These are phyloP conservation scores for Sporothrix pallida DNA, from an alignment of 2,329 filamentous ascomycete species.

Conservation along the genomic window DNA sequence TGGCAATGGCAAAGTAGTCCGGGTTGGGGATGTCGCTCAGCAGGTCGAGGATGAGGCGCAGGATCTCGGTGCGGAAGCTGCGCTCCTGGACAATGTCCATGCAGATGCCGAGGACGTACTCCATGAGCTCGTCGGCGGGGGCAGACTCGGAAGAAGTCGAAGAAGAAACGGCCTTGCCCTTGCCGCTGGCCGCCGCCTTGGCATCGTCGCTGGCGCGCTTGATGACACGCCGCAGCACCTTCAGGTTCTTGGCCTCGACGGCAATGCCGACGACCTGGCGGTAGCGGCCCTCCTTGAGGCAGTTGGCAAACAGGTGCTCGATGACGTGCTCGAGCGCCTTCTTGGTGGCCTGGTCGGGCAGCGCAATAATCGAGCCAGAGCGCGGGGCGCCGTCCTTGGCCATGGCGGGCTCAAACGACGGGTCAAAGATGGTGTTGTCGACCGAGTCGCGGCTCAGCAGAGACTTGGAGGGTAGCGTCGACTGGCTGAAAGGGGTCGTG, in stretches of 20 bases:
- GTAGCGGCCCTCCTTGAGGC: constrained; percentile 84
- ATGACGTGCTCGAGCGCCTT: constrained; percentile 82
- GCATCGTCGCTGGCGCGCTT: constrained; percentile 87
- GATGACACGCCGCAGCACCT: constrained; percentile 85
- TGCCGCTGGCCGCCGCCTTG: constrained; percentile 65
- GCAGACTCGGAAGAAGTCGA: constrained; percentile 54
- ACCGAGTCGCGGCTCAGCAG: constrained; percentile 82
- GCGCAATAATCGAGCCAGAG: constrained; percentile 67
- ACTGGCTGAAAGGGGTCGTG: constrained; percentile 94
- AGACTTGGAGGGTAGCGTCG: constrained; percentile 89
- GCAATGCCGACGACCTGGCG: constrained; percentile 96
- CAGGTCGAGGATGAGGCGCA: constrained; percentile 92
- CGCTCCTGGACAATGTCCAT: constrained; percentile 98
- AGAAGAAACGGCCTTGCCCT: constrained; percentile 45
- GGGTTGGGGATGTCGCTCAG: constrained; percentile 89
- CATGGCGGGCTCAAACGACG: constrained; percentile 58
- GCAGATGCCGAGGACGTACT: constrained; percentile 93
- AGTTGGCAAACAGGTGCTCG: constrained; percentile 88
- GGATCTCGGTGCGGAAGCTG: constrained; percentile 79
- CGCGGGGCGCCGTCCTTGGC: constrained; percentile 56
- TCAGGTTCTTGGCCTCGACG: constrained; percentile 89
- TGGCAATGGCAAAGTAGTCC: constrained; percentile 97
- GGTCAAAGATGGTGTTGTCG: constrained; percentile 67
- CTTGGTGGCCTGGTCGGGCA: constrained; percentile 72
- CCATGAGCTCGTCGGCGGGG: constrained; percentile 89